Percentiles rank a stretch among this genome's conserved stretches.
phyloP scores from a whole-genome alignment of 257 asterid species.

The Craterostigma plantagineum region DNA sequence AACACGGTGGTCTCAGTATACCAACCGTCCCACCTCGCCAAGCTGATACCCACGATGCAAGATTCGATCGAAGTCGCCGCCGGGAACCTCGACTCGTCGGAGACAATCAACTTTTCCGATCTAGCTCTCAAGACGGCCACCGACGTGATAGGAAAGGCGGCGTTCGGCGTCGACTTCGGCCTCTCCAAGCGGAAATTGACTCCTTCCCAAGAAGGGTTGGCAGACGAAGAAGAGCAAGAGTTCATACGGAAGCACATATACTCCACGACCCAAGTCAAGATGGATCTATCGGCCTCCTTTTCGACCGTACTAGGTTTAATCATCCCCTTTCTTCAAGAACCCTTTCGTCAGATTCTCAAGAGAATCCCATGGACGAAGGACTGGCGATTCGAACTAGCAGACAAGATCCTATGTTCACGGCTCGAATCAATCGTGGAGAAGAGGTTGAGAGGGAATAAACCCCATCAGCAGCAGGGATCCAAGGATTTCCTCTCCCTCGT shows the following conservation, averaged over 20 bases:
- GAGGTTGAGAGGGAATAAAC: conserved; percentile 31
- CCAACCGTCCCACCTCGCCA: conserved; percentile 89
- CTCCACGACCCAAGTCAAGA: conserved; percentile 82
- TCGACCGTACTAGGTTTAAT: conserved; percentile 70
- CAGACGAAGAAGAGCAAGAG: conserved; percentile 30
- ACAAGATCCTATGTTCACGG: conserved; percentile 33
- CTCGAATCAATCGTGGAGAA: conserved; percentile 46
- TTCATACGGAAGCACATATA: conserved; percentile 79
- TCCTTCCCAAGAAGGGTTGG: too few species aligned
- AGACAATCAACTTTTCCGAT: conserved; percentile 43
- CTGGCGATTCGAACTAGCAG: conserved; percentile 52
- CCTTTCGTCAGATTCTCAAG: conserved; percentile 68
- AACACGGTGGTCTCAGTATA: conserved; percentile 69
- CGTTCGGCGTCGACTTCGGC: conserved; percentile 83
- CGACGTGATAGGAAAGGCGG: conserved; percentile 80
- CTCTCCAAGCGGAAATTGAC: conserved; percentile 51
- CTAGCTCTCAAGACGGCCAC: conserved; percentile 78
- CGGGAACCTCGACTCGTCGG: conserved; percentile 33
- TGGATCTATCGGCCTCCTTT: conserved; percentile 84
- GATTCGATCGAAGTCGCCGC: conserved; percentile 45
- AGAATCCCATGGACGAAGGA: conserved; percentile 82
- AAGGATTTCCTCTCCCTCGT: conserved; percentile 69
- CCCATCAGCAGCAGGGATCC: too few species aligned
- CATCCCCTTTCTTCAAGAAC: conserved; percentile 68
- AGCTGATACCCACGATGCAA: conserved; percentile 75